These are phyloP conservation scores for Sedum album DNA, from an alignment of 164 flowering plant genomes.

Conservation along the genomic window DNA sequence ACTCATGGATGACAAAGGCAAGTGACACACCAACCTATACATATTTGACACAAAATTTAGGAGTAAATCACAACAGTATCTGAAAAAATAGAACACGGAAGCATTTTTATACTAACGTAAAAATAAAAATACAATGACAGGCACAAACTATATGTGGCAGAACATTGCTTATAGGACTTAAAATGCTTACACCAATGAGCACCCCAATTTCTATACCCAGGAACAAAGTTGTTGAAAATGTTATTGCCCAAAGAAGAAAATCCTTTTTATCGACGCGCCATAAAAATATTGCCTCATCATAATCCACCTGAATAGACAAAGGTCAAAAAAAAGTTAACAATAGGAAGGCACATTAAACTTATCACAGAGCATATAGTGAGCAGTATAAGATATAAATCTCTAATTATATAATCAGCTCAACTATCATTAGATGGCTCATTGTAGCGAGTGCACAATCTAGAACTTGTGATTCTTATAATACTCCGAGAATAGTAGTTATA, in stretches of 20 bases:
- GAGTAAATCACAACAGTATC: not conserved
- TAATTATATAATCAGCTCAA: not conserved
- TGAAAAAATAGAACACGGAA: not conserved
- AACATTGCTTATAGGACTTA: not conserved
- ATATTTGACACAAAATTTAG: not conserved
- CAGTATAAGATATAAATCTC: not conserved
- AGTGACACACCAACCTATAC: constrained; percentile 87
- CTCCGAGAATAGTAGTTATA: not conserved
- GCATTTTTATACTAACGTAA: not conserved
- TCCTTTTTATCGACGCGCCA: constrained; percentile 93
- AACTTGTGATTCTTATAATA: not conserved
- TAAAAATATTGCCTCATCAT: constrained; percentile 86
- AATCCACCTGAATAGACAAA: constrained; percentile 70
- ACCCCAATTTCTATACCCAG: constrained; percentile 97
- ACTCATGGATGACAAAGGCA: constrained; percentile 98
- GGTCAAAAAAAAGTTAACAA: not conserved
- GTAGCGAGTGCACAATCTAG: not conserved
- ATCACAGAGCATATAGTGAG: too few relatives aligned
- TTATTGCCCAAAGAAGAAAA: constrained; percentile 87
- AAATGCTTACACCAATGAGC: constrained; percentile 69
- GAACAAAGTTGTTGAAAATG: constrained; percentile 61
- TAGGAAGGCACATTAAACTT: not conserved
- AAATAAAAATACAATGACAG: not conserved
- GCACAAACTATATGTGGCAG: not conserved
- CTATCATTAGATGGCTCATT: not conserved